Conservation (phyloP, 192 early-diverging fungal genomes). For the Linnemannia zychae region DNA sequence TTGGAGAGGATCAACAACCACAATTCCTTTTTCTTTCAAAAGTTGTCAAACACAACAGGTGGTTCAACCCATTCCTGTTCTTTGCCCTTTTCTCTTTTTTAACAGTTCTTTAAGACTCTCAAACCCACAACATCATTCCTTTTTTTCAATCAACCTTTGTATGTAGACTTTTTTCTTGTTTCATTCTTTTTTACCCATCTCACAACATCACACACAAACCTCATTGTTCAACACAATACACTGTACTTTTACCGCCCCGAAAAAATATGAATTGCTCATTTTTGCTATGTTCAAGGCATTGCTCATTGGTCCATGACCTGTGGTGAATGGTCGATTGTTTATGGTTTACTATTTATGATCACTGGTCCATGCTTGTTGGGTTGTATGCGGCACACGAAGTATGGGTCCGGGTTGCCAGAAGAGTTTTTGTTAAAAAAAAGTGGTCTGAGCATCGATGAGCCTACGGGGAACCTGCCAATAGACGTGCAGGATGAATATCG, state of each 20-base stretch:
- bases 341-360: no score
- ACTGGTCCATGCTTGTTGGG: no score
- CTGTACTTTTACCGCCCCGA: slow-evolving; percentile 53
- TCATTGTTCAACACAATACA: slow-evolving; percentile 61
- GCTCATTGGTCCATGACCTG: background rate
- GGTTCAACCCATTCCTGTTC: slow-evolving; percentile 54
- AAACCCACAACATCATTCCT: background rate
- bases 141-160: slow-evolving; percentile 29
- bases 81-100: slow-evolving; percentile 33
- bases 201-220: slow-evolving; percentile 6
- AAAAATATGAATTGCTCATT: background rate
- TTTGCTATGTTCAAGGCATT: background rate
- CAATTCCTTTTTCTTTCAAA: slow-evolving; percentile 27
- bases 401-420: no score
- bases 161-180: slow-evolving; percentile 48
- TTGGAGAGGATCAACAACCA: slow-evolving; percentile 14
- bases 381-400: no score
- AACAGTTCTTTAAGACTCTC: slow-evolving; percentile 24
- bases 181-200: slow-evolving; percentile 17
- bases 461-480: no score
- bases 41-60: slow-evolving; percentile 38
- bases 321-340: background rate
- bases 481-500: no score
- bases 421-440: no score
- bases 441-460: no score